Base-by-base conservation (phyloP, 2,329 filamentous ascomycete species). In the Pseudocercospora eumusae region DNA sequence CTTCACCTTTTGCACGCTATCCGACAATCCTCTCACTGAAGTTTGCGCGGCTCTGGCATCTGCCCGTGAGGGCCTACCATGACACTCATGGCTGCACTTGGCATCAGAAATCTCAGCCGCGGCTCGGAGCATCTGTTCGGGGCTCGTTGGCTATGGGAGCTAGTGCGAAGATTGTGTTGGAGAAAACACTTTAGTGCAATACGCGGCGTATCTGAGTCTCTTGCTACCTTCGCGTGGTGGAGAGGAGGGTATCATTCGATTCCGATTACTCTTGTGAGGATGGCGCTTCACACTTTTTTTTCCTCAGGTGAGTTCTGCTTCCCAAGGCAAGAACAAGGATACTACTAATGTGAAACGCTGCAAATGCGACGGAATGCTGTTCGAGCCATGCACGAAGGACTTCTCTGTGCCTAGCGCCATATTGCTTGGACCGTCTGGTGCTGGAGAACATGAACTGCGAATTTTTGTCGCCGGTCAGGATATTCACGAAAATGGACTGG, bases 161-260 rank as follows among this genome's bases (percentile, higher is more conserved):
- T 88, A 84, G 89, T 92, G 90, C 90, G 90, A 90, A 93, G 91
- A 93, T 93, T 87, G 90, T 93, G 84, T 85, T 84, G 85, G 81
- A 74, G 64, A 61, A 47, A 59, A 65, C 59, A 92, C 90, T 92
- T 91, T 83, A 95, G 91, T 93, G 89, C 91, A 91, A 95, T 95
- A 92, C 89, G 90, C 90, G 85, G 91, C 91, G 86, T 93, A 82
- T 83, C 79, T 75, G 76, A 61, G 63, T 64, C 56, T 64, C 59
- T 66, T 50, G 57, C 59, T 75, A 69, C 70, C 65, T 65, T 61
- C 62, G 73, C 72, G 73, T 73, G 74, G 59, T 62, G 66, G 71
- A 70, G 66, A 72, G 76, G 75, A 77, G 74, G 80, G 83, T 88
- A 87, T 83, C 83, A 92, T 91, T 91, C 89, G 88, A 93, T 92